Conservation (phyloP, 176 grass and related monocot genomes). For the Hordeum marinum region DNA sequence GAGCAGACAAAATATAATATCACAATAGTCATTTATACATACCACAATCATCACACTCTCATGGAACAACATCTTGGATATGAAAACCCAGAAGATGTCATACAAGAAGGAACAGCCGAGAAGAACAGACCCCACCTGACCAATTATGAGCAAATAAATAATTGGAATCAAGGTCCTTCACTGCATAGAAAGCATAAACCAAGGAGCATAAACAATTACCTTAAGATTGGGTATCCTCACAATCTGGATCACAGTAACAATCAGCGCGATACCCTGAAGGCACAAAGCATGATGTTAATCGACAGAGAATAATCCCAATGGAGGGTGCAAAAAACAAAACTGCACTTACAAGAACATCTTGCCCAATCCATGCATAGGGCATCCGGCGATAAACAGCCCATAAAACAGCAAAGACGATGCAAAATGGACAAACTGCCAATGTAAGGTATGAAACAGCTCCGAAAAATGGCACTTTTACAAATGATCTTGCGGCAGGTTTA, state of each 20-base stretch:
- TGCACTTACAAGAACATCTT: slow-evolving; percentile 94
- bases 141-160: slow-evolving; percentile 22
- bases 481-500: slow-evolving; percentile 70
- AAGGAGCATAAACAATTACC: slow-evolving; percentile 43
- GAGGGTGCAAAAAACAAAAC: neutral
- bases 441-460: slow-evolving; percentile 89
- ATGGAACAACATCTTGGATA: slow-evolving; percentile 94
- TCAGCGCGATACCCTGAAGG: slow-evolving; percentile 83
- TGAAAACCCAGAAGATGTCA: slow-evolving; percentile 98
- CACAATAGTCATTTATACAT: slow-evolving; percentile 21
- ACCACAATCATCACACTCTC: slow-evolving; percentile 99
- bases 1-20: neutral
- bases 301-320: slow-evolving; percentile 15
- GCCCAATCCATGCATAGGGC: slow-evolving; percentile 85
- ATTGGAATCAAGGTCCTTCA: slow-evolving; percentile 9
- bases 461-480: slow-evolving; percentile 86
- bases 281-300: slow-evolving; percentile 14
- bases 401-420: slow-evolving; percentile 67
- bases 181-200: neutral
- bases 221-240: slow-evolving; percentile 97
- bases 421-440: slow-evolving; percentile 79
- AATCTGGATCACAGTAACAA: slow-evolving; percentile 94
- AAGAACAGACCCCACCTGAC: slow-evolving; percentile 80
- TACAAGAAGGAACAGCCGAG: slow-evolving; percentile 92
- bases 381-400: slow-evolving; percentile 68